Base-by-base conservation (phyloP, 768 basidiomycete genomes). In the Mrakia gelida region DNA sequence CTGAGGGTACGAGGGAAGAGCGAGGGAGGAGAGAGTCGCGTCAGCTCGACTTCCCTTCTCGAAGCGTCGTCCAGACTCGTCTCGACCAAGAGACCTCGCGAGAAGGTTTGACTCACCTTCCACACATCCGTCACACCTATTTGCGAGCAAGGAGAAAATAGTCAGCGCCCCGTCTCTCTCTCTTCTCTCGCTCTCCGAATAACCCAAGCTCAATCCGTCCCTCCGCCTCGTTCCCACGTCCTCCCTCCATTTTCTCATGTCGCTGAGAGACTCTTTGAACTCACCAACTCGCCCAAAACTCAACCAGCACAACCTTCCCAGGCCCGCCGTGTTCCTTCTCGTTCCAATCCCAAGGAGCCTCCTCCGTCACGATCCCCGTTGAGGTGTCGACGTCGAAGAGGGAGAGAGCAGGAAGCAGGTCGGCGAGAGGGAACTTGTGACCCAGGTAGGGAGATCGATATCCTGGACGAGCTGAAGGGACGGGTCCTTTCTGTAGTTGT, bases 121-220 rank as follows among this genome's bases (percentile, higher is more conserved):
- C 28, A 67, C 32, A 34, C 75, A 75, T 41, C 75, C 75, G 0
- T 75, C 75, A 23, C 75, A 73, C 73, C 73, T 73, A 52, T 52
- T 34, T 26, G 16, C 15, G 72, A 21, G 10, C 0, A 16, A 23
- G 5, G 28, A 13, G 6, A 59, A 28, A 18, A 18, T 3, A 52
- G 7, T 52, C 15, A 52, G 49, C 49, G 49, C 49, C 18, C 21
- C 49, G 1, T 52, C 18, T 21, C 45, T 45, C 45, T 10, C 45
- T 45, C 45, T n/a, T n/a, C n/a, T n/a, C n/a, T n/a, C 11, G 18
- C 59, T 59, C 59, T n/a, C 54, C 23, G 8, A 56, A 59, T 10
- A 59, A 13, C 59, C 59, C 59, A 52, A 52, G 18, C 49, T 52
- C 18, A 21, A 52, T 52, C 49, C 49, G 3, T 52, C 49, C 49